A percentile compares a stretch with the other conserved stretches of the same genome.
These are phyloP conservation scores for Scopulariopsis brevicaulis DNA, from an alignment of 2,329 filamentous ascomycete genomes.

Conservation along the genomic window DNA sequence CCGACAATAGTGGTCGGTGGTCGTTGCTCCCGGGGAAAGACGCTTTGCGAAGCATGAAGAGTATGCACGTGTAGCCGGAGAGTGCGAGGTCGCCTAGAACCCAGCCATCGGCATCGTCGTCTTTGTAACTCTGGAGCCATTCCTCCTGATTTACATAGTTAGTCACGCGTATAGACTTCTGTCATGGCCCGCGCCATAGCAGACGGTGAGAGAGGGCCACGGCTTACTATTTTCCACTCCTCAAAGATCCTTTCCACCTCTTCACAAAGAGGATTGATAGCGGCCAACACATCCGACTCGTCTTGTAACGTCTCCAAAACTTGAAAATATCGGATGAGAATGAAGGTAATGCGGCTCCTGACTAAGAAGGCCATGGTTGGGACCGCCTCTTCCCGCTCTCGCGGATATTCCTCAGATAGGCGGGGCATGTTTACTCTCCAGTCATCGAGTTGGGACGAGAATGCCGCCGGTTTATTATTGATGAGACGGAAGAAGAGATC, in stretches of 20 bases:
- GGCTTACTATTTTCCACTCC: not conserved
- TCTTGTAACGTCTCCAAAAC: not conserved
- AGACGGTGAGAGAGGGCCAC: too few species aligned
- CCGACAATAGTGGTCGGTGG: not conserved
- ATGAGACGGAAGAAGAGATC: slow-evolving; percentile 3
- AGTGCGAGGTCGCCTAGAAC: slow-evolving; percentile 1
- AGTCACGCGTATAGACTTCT: not conserved
- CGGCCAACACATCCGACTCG: not conserved
- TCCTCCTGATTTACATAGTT: not conserved
- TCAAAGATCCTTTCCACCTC: not conserved
- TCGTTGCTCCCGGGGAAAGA: not conserved
- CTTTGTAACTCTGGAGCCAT: slow-evolving; percentile 1
- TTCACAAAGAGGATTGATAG: not conserved
- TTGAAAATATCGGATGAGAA: not conserved
- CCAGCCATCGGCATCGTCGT: not conserved
- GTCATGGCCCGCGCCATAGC: not conserved
- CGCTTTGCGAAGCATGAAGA: slow-evolving; percentile 3
- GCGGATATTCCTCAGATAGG: not conserved
- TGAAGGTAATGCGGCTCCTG: slow-evolving; percentile 1
- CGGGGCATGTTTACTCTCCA: slow-evolving; percentile 2
- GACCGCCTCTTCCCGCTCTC: not conserved
- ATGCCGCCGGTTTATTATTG: not conserved
- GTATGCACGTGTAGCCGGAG: not conserved
- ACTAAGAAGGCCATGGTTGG: slow-evolving; percentile 1
- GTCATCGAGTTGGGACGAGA: not conserved